Base-by-base conservation (phyloP, 805 yeast species). In the Candida nanaspora region DNA sequence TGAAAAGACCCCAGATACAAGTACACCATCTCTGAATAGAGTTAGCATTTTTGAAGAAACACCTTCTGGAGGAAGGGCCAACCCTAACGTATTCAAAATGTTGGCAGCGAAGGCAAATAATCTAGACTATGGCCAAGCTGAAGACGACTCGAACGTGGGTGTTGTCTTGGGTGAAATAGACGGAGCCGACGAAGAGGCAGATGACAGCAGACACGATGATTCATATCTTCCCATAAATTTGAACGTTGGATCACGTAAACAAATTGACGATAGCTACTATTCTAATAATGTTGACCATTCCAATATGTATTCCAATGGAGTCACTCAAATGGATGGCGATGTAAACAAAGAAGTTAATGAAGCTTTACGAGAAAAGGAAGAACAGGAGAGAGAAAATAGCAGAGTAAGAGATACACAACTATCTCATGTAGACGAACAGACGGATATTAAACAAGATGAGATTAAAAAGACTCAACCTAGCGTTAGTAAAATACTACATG, bases 1-100 rank as follows among this genome's bases (percentile, higher is more conserved):
- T 44, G 62, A 57, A 10, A 56, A 48, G 3, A 51, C 62, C 2
- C 61, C 59, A 1, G 51, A 46, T 16, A 43, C 48, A 7, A 39
- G 45, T n/a, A 51, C 53, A 6, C 53, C 52, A 11, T 42, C 49
- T 3, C 44, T 22, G 3, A 6, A 8, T 13, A 26, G 32, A 19
- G 9, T 27, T 13, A 18, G 13, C 10, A 2, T 34, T 13, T 9
- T 15, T 33, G 19, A 22, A 27, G 19, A 16, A 31, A 19, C 37
- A 32, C 8, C 26, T 45, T 41, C 5, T 36, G 30, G 14, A 15
- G 23, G 40, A 15, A 41, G 54, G 4, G 54, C 53, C 8, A 41
- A 55, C 6, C 53, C 51, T 7, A 53, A 55, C 3, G 37, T 51
- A 2, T 59, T 59, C 42, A 50, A 45, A 33, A 41, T 41, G 10